phyloP scores from a whole-genome alignment of 805 yeast species.

The Maudiozyma bulderi region DNA sequence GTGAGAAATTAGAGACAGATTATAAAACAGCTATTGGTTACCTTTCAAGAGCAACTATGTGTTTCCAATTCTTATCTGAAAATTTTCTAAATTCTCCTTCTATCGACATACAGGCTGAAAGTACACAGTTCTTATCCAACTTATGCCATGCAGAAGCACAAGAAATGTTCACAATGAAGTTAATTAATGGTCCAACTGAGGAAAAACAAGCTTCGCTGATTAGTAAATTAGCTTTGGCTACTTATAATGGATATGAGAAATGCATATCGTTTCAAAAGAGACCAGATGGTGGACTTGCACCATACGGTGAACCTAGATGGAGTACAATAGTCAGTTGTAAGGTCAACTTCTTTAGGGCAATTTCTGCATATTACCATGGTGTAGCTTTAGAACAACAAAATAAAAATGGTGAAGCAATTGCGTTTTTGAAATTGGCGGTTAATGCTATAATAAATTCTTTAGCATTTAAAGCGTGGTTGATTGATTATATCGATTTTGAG shows the following conservation, averaged over 20 bases:
- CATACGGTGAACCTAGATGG: conserved; percentile 44
- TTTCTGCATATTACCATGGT: conserved; percentile 54
- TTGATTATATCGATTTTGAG: conserved; percentile 28
- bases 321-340: conserved; percentile 42
- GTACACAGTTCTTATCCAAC: conserved; percentile 51
- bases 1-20: conserved; percentile 31
- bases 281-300: conserved; percentile 22
- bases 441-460: conserved; percentile 27
- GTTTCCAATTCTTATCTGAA: conserved; percentile 60
- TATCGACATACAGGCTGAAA: conserved; percentile 59
- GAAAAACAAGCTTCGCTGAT: conserved; percentile 55
- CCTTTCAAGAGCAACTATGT: conserved; percentile 72
- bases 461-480: conserved; percentile 28
- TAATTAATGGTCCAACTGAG: conserved; percentile 34
- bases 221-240: conserved; percentile 63
- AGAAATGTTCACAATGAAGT: conserved; percentile 64
- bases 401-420: conserved; percentile 71
- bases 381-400: conserved; percentile 42
- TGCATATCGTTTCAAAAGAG: conserved; percentile 39
- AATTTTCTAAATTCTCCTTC: conserved; percentile 87
- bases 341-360: conserved; percentile 43
- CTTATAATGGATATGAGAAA: conserved; percentile 45
- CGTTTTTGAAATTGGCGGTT: conserved; percentile 45
- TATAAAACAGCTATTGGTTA: conserved; percentile 50
- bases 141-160: conserved; percentile 83